Percentiles rank a stretch among this genome's conserved stretches.
phyloP scores from a whole-genome alignment of 1,284 basidiomycete species.

The Gomphus bonarii region DNA sequence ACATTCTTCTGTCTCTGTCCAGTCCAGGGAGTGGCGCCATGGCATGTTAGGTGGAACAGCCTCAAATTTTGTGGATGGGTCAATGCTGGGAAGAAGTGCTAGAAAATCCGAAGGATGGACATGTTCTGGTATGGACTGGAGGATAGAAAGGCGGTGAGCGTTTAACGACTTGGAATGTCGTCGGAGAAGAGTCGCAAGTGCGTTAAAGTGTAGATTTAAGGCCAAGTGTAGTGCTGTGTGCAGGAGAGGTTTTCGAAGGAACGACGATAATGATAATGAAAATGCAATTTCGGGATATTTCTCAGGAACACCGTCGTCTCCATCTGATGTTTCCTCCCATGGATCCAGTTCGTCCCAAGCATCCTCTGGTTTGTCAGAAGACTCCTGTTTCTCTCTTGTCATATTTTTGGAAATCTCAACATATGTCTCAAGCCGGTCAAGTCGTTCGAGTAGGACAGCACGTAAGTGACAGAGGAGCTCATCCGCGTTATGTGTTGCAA shows the following conservation, averaged over 20 bases:
- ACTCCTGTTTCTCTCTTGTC: slow-evolving; percentile 2
- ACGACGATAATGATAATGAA: slow-evolving; percentile 48
- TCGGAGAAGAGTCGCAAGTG: slow-evolving; percentile 46
- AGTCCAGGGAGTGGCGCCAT: slow-evolving; percentile 46
- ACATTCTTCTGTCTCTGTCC: slow-evolving; percentile 36
- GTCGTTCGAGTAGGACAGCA: slow-evolving; percentile 45
- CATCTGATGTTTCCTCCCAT: slow-evolving; percentile 64
- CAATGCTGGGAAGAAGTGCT: slow-evolving; percentile 55
- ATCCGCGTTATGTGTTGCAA: slow-evolving; percentile 42
- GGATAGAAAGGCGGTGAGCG: slow-evolving; percentile 58
- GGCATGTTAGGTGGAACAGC: slow-evolving; percentile 19
- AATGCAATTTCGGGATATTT: slow-evolving; percentile 22
- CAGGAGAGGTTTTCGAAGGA: slow-evolving; percentile 51
- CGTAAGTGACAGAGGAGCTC: slow-evolving; percentile 56
- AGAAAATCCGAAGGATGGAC: slow-evolving; percentile 50
- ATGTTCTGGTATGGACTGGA: slow-evolving; percentile 69
- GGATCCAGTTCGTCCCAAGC: slow-evolving; percentile 33
- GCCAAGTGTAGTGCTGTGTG: slow-evolving; percentile 58
- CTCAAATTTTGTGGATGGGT: slow-evolving; percentile 38
- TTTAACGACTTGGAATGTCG: slow-evolving; percentile 51
- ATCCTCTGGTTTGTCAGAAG: slow-evolving; percentile 19
- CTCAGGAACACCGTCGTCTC: slow-evolving; percentile 52
- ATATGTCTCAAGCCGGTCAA: slow-evolving; percentile 60
- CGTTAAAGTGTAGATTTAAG: slow-evolving; percentile 44
- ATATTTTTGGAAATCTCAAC: slow-evolving; percentile 42